A percentile compares a stretch with the other conserved stretches of the same genome.
Evolutionary conservation across 768 basidiomycete species (phyloP).

Genomic region (Agrocybe pediades): DNA sequence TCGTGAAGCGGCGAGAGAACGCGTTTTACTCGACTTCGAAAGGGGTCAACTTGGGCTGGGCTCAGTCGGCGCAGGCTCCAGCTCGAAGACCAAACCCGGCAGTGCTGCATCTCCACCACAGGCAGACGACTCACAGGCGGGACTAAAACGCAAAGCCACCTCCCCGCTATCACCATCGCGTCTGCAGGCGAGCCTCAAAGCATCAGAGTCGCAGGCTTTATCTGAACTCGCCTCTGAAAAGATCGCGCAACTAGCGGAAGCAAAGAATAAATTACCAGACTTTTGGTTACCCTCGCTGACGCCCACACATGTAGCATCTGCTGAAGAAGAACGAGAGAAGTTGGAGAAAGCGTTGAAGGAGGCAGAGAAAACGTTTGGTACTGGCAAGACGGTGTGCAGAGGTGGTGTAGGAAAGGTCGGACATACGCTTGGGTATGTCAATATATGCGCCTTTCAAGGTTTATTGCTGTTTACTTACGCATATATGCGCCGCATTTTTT

Average conservation of each 20-base stretch:
- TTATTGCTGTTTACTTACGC: conserved; percentile 2
- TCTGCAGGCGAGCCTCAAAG: conserved; percentile 72
- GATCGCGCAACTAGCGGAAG: conserved; percentile 86
- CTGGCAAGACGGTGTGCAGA: conserved; percentile 87
- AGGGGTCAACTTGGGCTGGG: conserved; percentile 78
- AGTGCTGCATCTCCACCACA: not conserved
- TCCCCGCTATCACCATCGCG: conserved; percentile 57
- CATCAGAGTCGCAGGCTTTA: conserved; percentile 66
- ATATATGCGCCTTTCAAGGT: not conserved
- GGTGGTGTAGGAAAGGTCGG: conserved; percentile 77
- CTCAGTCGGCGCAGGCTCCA: conserved; percentile 31
- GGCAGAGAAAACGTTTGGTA: conserved; percentile 43
- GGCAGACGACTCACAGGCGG: conserved; percentile 34
- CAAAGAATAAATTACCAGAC: conserved; percentile 88
- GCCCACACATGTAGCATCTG: conserved; percentile 69
- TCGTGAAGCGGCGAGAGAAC: conserved; percentile 76
- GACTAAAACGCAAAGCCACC: conserved; percentile 69
- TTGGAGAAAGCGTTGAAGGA: conserved; percentile 54
- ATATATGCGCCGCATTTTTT: not conserved
- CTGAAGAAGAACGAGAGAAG: conserved; percentile 40
- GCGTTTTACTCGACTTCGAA: conserved; percentile 91
- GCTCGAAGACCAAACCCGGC: not conserved
- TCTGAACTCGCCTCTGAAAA: conserved; percentile 58
- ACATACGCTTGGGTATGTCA: conserved; percentile 75
- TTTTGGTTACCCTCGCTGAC: conserved; percentile 97